phyloP scores from a whole-genome alignment of 2,329 filamentous ascomycete species.

The Apiospora pterosperma region DNA sequence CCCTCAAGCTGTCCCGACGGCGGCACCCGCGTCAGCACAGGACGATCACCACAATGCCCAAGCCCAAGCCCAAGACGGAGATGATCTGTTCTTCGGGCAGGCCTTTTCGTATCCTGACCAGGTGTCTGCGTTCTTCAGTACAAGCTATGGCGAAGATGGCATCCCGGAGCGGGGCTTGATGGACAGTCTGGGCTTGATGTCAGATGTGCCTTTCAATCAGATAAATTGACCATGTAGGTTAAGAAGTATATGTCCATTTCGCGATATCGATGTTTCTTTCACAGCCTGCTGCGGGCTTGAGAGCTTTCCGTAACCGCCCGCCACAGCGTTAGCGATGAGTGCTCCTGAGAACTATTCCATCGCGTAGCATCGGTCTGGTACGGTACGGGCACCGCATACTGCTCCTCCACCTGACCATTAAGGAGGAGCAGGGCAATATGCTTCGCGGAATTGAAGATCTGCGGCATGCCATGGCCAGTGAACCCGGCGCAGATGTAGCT shows the following conservation, averaged over 20 bases:
- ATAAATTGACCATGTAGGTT: neutral
- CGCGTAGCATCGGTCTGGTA: neutral
- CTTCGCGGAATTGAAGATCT: constrained; percentile 30
- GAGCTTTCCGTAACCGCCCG: neutral
- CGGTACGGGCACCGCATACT: neutral
- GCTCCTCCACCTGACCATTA: neutral
- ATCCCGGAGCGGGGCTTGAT: neutral
- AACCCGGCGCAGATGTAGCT: constrained; percentile 37
- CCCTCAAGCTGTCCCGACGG: neutral
- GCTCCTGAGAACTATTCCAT: neutral
- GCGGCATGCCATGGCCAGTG: constrained; percentile 39
- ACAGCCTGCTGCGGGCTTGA: neutral
- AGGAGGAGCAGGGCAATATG: constrained; percentile 22
- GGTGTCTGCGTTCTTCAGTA: constrained; percentile 1
- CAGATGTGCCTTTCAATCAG: neutral
- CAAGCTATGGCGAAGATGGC: neutral
- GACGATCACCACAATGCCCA: neutral
- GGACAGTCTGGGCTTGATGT: neutral
- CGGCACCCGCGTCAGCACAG: neutral
- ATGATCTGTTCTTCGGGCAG: neutral
- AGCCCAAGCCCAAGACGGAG: neutral
- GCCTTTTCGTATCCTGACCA: neutral
- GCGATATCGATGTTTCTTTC: neutral
- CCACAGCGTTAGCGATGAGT: neutral
- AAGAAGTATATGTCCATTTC: neutral